Percentiles rank a stretch among this genome's conserved stretches.
Conservation (phyloP, 2,329 filamentous ascomycete species). For the Ophiostoma sp. region DNA sequence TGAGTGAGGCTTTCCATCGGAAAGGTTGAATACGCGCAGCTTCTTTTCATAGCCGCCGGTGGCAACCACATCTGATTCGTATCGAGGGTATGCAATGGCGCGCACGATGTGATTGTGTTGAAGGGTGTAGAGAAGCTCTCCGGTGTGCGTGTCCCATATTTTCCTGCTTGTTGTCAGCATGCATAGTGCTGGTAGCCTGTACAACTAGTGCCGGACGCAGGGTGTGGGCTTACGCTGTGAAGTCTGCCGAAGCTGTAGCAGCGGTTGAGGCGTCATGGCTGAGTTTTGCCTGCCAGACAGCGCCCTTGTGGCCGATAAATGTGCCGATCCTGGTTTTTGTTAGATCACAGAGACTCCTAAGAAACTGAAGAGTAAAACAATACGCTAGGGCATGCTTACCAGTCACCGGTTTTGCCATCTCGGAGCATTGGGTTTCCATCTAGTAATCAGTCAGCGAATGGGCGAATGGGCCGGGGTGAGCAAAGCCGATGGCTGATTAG, state of each 20-base stretch:
- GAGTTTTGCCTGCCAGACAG: slow-evolving; percentile 91
- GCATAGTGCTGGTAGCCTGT: neutral
- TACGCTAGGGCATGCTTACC: slow-evolving; percentile 46
- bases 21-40: slow-evolving; percentile 85
- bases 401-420: slow-evolving; percentile 91
- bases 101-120: slow-evolving; percentile 94
- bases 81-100: slow-evolving; percentile 80
- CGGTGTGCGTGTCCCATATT: slow-evolving; percentile 94
- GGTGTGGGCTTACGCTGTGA: slow-evolving; percentile 67
- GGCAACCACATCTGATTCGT: slow-evolving; percentile 76
- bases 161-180: slow-evolving; percentile 51
- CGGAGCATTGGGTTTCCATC: slow-evolving; percentile 98
- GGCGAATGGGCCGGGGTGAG: slow-evolving; percentile 17
- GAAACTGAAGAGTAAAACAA: neutral
- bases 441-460: slow-evolving; percentile 34
- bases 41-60: slow-evolving; percentile 97
- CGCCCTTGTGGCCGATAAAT: slow-evolving; percentile 96
- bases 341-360: slow-evolving; percentile 11
- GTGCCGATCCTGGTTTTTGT: slow-evolving; percentile 89
- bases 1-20: slow-evolving; percentile 47
- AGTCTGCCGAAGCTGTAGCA: slow-evolving; percentile 91
- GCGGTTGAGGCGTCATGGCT: slow-evolving; percentile 83
- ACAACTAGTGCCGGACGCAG: neutral
- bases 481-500: slow-evolving; percentile 17
- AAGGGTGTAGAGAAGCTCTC: slow-evolving; percentile 79